phyloP scores from a whole-genome alignment of 2,329 filamentous ascomycete genomes.

The Podosphaera xanthii region DNA sequence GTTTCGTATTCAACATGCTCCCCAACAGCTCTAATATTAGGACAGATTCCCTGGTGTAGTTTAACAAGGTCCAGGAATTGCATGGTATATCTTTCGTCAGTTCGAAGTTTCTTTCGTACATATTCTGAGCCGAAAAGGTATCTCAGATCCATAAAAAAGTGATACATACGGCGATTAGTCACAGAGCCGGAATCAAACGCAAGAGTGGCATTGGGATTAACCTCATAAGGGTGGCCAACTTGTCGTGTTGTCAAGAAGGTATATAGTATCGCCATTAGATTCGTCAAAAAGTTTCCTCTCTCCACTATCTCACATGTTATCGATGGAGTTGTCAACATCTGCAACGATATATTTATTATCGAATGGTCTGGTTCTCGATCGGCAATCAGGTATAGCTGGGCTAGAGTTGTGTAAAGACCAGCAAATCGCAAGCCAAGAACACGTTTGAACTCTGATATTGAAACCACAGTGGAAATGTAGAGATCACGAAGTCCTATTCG shows the following conservation, averaged over 20 bases:
- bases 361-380: constrained; percentile 94
- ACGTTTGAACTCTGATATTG: constrained; percentile 87
- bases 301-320: constrained; percentile 93
- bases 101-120: constrained; percentile 65
- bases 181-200: constrained; percentile 89
- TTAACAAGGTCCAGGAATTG: constrained; percentile 94
- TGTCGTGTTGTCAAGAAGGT: constrained; percentile 92
- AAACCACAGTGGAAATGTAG: constrained; percentile 90
- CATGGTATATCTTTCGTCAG: constrained; percentile 66
- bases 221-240: constrained; percentile 79
- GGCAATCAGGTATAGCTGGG: constrained; percentile 85
- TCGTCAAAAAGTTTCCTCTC: constrained; percentile 85
- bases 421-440: constrained; percentile 84
- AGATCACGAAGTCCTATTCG: constrained; percentile 76
- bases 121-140: constrained; percentile 76
- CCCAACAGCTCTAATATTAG: constrained; percentile 73
- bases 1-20: constrained; percentile 98
- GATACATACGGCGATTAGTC: constrained; percentile 85
- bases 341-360: constrained; percentile 89
- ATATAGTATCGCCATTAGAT: constrained; percentile 85
- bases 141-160: constrained; percentile 88
- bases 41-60: constrained; percentile 89
- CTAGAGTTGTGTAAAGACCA: constrained; percentile 77
- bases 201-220: constrained; percentile 64
- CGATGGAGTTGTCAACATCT: constrained; percentile 89